Base-by-base conservation (phyloP, 176 grass and related monocot genomes). In the Lolium rigidum region DNA sequence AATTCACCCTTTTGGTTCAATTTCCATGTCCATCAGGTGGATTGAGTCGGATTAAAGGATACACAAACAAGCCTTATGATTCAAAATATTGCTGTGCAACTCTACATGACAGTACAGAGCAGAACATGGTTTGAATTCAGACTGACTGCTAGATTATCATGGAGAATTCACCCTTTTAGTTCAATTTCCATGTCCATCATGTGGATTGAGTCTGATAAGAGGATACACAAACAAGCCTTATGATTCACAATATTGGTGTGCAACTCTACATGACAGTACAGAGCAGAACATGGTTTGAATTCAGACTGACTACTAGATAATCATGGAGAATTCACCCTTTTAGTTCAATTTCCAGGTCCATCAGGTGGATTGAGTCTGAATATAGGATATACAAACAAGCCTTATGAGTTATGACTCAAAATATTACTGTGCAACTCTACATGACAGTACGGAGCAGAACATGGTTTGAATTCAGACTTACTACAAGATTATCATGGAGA, bases 1-100 rank as follows among this genome's bases (percentile, higher is more conserved):
- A 70, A 77, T 82, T 82, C 80, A 39, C n/a, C 41, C 24, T 74
- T 50, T 49, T 48, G 50, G 44, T 74, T 74, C 70, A 26, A 4
- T 74, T 50, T 25, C 22, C 6, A 24, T 48, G n/a, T 74, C n/a
- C 13, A 26, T 74, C 22, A 12, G 6, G 8, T 16, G 70, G 43
- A 48, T 73, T 21, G 18, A 24, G 1, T 48, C 10, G 6, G 43
- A 44, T 73, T 48, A 72, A 2, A 25, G 41, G 21, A 4, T 72
- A 46, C 69, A 20, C 39, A 72, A 71, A 72, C 41, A 72, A 22
- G 1, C 70, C 43, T 48, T 46, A 74, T 8, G 18, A 72, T 73
- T 79, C 15, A 79, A 4, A 0, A 4, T 41, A 4, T 59, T 59
- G 37, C 1, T 43, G 41, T 43, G 41, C 41, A 43, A 43, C 41